Percentiles rank a stretch among this genome's conserved stretches.
Conservation (phyloP, 768 basidiomycete species). For the Galerina marginata region DNA sequence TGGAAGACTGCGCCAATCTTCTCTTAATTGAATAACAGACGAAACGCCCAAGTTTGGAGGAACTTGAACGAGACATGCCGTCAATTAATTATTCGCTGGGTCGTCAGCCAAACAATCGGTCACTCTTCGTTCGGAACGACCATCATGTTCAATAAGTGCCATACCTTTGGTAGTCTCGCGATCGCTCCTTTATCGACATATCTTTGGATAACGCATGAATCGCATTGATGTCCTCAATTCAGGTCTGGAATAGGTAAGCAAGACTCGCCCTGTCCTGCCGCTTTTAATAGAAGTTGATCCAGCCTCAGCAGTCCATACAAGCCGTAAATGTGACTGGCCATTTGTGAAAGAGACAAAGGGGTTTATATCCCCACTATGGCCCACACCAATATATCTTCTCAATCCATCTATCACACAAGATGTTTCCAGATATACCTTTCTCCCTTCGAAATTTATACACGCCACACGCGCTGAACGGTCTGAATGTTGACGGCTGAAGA, state of each 20-base stretch:
- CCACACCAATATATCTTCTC: neutral
- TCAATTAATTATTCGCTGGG: too few species aligned
- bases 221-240: neutral
- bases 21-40: too few species aligned
- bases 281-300: slow-evolving; percentile 7
- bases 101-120: too few species aligned
- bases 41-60: too few species aligned
- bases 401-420: neutral
- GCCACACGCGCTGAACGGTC: neutral
- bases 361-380: neutral
- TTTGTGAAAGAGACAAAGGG: neutral
- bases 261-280: neutral
- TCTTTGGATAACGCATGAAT: too few species aligned
- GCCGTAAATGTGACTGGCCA: slow-evolving; percentile 4
- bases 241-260: neutral
- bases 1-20: too few species aligned
- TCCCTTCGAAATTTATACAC: neutral
- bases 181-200: too few species aligned
- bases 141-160: too few species aligned
- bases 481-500: slow-evolving; percentile 13
- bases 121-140: too few species aligned
- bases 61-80: too few species aligned
- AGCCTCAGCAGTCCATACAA: neutral
- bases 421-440: neutral
- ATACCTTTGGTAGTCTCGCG: too few species aligned